phyloP scores from a whole-genome alignment of 768 basidiomycete genomes.

The Tulasnella sp. region DNA sequence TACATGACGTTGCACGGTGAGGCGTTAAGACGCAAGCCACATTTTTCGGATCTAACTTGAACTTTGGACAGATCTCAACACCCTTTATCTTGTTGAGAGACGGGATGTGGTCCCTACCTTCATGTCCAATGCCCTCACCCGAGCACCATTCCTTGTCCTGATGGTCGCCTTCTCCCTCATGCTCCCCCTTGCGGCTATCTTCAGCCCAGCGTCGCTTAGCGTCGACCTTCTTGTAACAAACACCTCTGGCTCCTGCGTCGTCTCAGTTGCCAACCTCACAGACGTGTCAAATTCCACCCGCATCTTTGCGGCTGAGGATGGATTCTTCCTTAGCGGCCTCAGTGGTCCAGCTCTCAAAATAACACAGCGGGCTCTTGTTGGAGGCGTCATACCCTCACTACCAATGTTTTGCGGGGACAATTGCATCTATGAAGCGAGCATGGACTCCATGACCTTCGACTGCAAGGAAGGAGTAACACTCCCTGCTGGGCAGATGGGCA shows the following conservation, averaged over 20 bases:
- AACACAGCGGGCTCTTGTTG: neutral
- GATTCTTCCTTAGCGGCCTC: neutral
- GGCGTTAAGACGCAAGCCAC: neutral
- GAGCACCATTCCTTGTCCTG: neutral
- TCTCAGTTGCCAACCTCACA: neutral
- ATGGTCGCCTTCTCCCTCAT: neutral
- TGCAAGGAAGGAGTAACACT: neutral
- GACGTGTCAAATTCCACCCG: neutral
- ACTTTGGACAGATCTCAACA: conserved; percentile 1
- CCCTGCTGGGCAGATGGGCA: conserved; percentile 1
- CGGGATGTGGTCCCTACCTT: neutral
- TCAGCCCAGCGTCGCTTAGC: neutral
- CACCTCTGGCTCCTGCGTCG: neutral
- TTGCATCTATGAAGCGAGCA: neutral
- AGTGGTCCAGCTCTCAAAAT: conserved; percentile 6
- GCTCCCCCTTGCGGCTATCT: conserved; percentile 6
- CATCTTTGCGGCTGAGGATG: neutral
- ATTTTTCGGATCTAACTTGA: neutral
- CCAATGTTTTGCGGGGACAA: neutral
- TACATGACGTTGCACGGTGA: neutral
- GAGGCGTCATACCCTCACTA: neutral
- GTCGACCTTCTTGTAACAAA: neutral
- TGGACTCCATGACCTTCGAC: conserved; percentile 1
- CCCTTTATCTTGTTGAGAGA: neutral
- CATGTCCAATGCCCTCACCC: neutral